Evolutionary conservation across 768 basidiomycete genomes (phyloP), one percentile per base, ranked within the genome.

Genomic region (Lactarius pseudohatsudake): DNA sequence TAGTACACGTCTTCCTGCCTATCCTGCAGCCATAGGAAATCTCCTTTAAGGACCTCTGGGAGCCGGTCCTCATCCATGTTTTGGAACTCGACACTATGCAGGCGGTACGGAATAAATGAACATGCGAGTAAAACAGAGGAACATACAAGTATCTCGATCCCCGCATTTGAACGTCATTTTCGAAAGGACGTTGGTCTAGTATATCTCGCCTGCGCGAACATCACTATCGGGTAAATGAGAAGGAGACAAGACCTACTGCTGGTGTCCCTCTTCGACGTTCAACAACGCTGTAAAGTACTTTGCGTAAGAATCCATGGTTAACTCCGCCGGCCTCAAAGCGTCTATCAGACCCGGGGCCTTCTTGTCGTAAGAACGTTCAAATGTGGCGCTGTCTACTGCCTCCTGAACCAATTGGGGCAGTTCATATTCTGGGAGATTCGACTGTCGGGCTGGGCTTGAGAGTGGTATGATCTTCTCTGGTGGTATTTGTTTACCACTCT

Each of bases 181-280:
- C 57, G 6, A 26, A 55, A 3, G 40, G 53, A 15, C 18, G 61
- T 55, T 63, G 66, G 26, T 43, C 18, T 32, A 54, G 32, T n/a
- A 67, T 10, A 11, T 67, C 57, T 41, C 30, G 41, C 50, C 66
- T 67, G 15, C 5, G 3, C 13, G 10, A 43, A 87, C 80, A 56
- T 80, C 69, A 20, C 74, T 72, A 45, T 77, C 11, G 22, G 38
- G 18, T 16, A 16, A 38, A 15, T 38, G 40, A 41, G 8, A 63
- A 26, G 32, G 9, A 15, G 26, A 5, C 26, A 74, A 72, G 4
- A 86, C 81, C 34, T 76, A 70, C 73, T 85, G 84, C 4, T 87
- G 85, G 9, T 80, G 78, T 15, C 81, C 78, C 40, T 76, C 75
- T 53, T 68, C 59, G 4, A 70, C 36, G 7, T 59, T 64, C 11